Conservation (phyloP, 345 rosid genomes). For the Citrus maxima region DNA sequence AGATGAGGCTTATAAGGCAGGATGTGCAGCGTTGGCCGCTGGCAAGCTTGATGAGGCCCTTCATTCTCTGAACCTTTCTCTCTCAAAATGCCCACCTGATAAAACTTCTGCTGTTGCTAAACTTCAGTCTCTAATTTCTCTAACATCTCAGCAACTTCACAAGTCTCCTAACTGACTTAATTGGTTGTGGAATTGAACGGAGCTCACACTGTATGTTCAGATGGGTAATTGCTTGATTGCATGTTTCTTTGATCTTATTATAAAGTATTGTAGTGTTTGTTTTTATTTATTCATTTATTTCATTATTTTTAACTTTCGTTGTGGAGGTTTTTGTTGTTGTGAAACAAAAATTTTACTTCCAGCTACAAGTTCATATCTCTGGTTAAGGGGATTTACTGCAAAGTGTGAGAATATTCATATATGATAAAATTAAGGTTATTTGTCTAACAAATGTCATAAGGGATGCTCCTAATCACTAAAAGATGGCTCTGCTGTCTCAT, state of each 20-base stretch:
- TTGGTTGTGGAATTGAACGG: background rate
- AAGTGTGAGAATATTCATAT: background rate
- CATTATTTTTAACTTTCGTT: no score
- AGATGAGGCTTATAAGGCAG: conserved; percentile 63
- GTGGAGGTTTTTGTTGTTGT: background rate
- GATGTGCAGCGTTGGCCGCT: conserved; percentile 64
- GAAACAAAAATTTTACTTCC: background rate
- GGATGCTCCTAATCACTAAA: background rate
- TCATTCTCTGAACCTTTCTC: conserved; percentile 47
- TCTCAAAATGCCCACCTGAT: conserved; percentile 37
- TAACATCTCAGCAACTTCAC: conserved; percentile 27
- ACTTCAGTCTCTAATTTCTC: conserved; percentile 50
- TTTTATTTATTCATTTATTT: background rate
- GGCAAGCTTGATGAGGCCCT: conserved; percentile 71
- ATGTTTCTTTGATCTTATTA: background rate
- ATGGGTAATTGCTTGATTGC: background rate
- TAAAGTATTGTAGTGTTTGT: background rate
- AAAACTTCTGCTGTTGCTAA: conserved; percentile 53
- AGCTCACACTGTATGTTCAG: background rate
- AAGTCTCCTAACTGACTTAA: conserved; percentile 14
- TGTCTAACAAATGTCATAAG: background rate
- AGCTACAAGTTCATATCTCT: background rate
- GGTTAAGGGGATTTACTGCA: background rate
- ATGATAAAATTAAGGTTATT: background rate
- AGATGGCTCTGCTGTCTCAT: background rate